Base-by-base conservation (phyloP, 2,329 filamentous ascomycete genomes). In the Fusarium redolens region DNA sequence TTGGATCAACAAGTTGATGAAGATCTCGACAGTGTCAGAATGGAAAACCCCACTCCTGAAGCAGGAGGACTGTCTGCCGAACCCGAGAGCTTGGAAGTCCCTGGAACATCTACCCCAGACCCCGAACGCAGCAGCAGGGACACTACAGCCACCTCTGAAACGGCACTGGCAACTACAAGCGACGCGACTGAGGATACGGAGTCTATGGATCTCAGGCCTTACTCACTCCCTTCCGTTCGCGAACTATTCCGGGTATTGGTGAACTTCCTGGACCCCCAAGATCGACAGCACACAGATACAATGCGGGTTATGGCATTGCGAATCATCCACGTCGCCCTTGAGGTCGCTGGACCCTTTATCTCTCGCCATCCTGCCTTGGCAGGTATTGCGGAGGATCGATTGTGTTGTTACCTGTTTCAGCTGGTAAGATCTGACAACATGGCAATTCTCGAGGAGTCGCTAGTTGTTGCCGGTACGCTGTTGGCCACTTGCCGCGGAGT, bases 221-320 rank as follows among this genome's bases (percentile, higher is more conserved):
- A 99, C 81, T 97, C 95, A 18, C 84, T 99, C 35, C 95, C 96
- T 3, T 98, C 96, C 5, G 98, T 99, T 74, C 88, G 95, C 73
- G 97, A 99, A 80, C 88, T 99, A 1, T 97, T 99, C 80, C 88
- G 96, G 59, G 96, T 98, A 45, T 85, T 99, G 31, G 96, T 98
- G 48, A 96, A 97, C 80, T 91, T 99, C 20, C 84, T 99, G 31
- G 95, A 99, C 79, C 96, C 97, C 3, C 93, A 97, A 78, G 96
- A 98, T 81, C 92, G 91, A 58, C 93, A 96, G 76, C 94, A 98
- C 81, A 97, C 95, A 5, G 96, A 99, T 79, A 92, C 94, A 2
- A 96, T 98, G 92, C 91, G 96, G 75, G 94, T 99, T 44, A 99
- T 99, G 95, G 96, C 96, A 22, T 85, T 99, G 73, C 91, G 96